A percentile compares a stretch with the other conserved stretches of the same genome.
These are phyloP conservation scores for Nigrograna mackinnonii DNA, from an alignment of 2,329 filamentous ascomycete species.

Conservation along the genomic window DNA sequence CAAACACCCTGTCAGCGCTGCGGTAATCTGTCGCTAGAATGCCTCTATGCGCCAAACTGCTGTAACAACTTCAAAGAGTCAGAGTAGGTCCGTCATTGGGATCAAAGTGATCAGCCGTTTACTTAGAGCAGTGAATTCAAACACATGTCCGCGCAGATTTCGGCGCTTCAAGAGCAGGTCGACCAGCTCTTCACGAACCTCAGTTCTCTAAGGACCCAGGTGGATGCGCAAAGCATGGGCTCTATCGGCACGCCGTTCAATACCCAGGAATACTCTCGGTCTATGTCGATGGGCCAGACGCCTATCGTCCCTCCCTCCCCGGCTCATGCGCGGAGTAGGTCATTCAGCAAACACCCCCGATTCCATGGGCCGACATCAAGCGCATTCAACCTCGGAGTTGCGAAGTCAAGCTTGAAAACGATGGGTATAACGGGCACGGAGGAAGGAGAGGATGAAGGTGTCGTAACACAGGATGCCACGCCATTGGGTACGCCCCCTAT, in stretches of 20 bases:
- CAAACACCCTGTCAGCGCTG: slow-evolving; percentile 67
- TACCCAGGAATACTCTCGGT: slow-evolving; percentile 33
- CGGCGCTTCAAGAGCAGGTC: slow-evolving; percentile 80
- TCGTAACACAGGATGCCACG: slow-evolving; percentile 57
- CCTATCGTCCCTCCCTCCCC: slow-evolving; percentile 36
- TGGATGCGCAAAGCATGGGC: slow-evolving; percentile 37
- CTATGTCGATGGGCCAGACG: slow-evolving; percentile 39
- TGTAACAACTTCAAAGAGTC: slow-evolving; percentile 89
- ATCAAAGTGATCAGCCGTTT: slow-evolving; percentile 8
- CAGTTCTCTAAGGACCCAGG: slow-evolving; percentile 63
- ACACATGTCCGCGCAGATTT: slow-evolving; percentile 75
- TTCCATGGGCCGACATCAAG: slow-evolving; percentile 87
- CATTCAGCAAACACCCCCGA: slow-evolving; percentile 56
- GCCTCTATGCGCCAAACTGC: slow-evolving; percentile 68
- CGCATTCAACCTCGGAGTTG: slow-evolving; percentile 82
- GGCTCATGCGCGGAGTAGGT: slow-evolving; percentile 42
- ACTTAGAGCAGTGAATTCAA: slow-evolving; percentile 68
- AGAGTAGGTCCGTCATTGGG: slow-evolving; percentile 60
- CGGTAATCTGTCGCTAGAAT: slow-evolving; percentile 66
- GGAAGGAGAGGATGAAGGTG: slow-evolving; percentile 64
- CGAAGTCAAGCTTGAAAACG: slow-evolving; percentile 81
- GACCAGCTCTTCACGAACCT: slow-evolving; percentile 75
- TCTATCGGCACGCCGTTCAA: slow-evolving; percentile 34
- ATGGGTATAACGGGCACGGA: slow-evolving; percentile 79
- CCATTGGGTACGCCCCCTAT: slow-evolving; percentile 50